These are phyloP conservation scores for Leishmania major DNA, from an alignment of 208 protist genomes.

Conservation along the genomic window DNA sequence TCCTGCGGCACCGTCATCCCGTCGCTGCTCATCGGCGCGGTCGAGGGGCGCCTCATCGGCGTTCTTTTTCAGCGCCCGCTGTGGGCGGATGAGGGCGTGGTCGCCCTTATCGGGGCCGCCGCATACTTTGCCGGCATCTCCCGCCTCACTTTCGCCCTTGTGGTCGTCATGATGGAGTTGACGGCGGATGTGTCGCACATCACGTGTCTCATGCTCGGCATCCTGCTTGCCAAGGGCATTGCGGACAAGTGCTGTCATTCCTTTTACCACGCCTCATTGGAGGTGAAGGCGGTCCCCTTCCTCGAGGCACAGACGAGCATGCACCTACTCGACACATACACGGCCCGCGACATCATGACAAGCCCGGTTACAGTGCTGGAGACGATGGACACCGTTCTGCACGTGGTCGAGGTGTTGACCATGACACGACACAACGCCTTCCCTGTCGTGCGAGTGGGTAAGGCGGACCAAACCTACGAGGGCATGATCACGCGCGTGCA, in stretches of 20 bases:
- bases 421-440: slow-evolving; percentile 85
- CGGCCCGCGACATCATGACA: slow-evolving; percentile 81
- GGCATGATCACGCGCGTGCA: slow-evolving; percentile 56
- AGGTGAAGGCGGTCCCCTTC: slow-evolving; percentile 80
- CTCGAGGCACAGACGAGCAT: slow-evolving; percentile 58
- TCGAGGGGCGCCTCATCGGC: slow-evolving; percentile 71
- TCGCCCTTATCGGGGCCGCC: slow-evolving; percentile 81
- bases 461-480: slow-evolving; percentile 40
- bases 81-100: slow-evolving; percentile 78
- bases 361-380: slow-evolving; percentile 51
- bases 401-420: slow-evolving; percentile 54
- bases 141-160: slow-evolving; percentile 82
- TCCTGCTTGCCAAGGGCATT: slow-evolving; percentile 81
- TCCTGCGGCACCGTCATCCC: slow-evolving; percentile 77
- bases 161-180: slow-evolving; percentile 91
- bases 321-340: slow-evolving; percentile 43
- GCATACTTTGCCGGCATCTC: slow-evolving; percentile 85
- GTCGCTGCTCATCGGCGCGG: slow-evolving; percentile 80
- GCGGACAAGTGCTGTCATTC: slow-evolving; percentile 77
- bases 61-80: slow-evolving; percentile 41
- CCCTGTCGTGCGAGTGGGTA: slow-evolving; percentile 60
- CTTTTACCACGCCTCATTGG: slow-evolving; percentile 78
- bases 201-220: slow-evolving; percentile 83
- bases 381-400: slow-evolving; percentile 52
- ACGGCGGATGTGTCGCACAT: slow-evolving; percentile 86